Percentiles rank a stretch among this genome's conserved stretches.
phyloP scores from a whole-genome alignment of 2,329 filamentous ascomycete genomes.

The Phaeoacremonium minimum region DNA sequence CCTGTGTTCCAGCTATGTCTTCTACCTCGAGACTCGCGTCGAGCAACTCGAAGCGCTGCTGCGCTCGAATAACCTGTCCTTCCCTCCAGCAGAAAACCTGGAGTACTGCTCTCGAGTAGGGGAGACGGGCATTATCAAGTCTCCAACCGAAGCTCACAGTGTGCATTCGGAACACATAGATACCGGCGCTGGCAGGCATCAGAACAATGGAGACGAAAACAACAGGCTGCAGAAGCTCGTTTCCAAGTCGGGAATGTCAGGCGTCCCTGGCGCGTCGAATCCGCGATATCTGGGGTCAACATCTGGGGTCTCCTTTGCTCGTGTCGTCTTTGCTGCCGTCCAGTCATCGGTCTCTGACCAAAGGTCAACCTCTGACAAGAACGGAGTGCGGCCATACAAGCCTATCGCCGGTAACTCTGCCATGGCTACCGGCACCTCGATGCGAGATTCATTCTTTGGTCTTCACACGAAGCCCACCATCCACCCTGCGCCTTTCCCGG shows the following conservation, averaged over 20 bases:
- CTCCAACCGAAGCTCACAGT: conserved; percentile 26
- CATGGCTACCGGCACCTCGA: conserved; percentile 64
- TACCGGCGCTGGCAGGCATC: conserved; percentile 23
- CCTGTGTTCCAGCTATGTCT: conserved; percentile 66
- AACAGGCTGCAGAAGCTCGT: conserved; percentile 63
- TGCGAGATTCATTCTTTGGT: conserved; percentile 97
- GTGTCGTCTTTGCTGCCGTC: conserved; percentile 90
- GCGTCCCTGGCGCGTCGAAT: conserved; percentile 56
- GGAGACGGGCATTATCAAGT: conserved; percentile 25
- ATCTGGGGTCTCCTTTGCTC: conserved; percentile 88
- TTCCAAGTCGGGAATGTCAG: conserved; percentile 41
- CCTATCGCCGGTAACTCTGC: conserved; percentile 35
- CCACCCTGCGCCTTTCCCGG: conserved; percentile 78
- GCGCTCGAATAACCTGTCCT: conserved; percentile 62
- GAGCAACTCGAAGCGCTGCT: conserved; percentile 78
- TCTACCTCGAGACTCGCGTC: conserved; percentile 85
- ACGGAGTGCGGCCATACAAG: conserved; percentile 55
- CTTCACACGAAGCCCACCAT: conserved; percentile 87
- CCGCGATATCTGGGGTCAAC: conserved; percentile 79
- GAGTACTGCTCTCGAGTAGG: conserved; percentile 54
- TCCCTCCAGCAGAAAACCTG: conserved; percentile 67
- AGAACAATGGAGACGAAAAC: conserved; percentile 47
- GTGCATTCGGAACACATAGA: conserved; percentile 25
- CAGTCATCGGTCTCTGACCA: conserved; percentile 64
- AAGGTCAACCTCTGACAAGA: conserved; percentile 65